These are phyloP conservation scores for Metschnikowia henanensis DNA, from an alignment of 805 yeast genomes.

Conservation along the genomic window DNA sequence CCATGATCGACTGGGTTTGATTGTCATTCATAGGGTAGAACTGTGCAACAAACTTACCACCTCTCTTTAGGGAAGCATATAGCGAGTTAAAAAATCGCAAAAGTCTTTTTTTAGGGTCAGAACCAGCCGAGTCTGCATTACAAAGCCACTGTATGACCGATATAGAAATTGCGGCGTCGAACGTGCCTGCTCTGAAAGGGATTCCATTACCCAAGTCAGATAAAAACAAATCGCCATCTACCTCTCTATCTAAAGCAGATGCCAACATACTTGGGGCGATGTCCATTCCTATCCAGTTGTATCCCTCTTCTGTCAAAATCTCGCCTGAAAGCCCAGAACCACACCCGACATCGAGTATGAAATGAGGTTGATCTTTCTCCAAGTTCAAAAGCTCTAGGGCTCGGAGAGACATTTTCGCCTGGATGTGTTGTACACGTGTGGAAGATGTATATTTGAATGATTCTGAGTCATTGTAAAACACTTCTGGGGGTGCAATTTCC, in stretches of 20 bases:
- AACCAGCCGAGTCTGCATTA: constrained; percentile 83
- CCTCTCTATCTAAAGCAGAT: constrained; percentile 86
- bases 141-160: constrained; percentile 98
- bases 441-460: constrained; percentile 88
- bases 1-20: constrained; percentile 74
- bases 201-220: constrained; percentile 94
- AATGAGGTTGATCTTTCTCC: constrained; percentile 57
- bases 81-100: constrained; percentile 83
- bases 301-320: constrained; percentile 90
- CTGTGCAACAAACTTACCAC: constrained; percentile 97
- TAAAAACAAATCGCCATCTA: constrained; percentile 89
- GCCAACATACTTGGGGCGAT: constrained; percentile 96
- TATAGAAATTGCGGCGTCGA: constrained; percentile 94
- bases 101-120: constrained; percentile 82
- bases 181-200: constrained; percentile 94
- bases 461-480: constrained; percentile 89
- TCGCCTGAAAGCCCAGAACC: constrained; percentile 97
- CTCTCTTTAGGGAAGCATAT: constrained; percentile 82
- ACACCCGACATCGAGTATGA: constrained; percentile 90
- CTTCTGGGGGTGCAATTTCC: constrained; percentile 94
- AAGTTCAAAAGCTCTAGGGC: constrained; percentile 86
- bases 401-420: constrained; percentile 95
- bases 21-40: constrained; percentile 91
- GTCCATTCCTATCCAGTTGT: constrained; percentile 95
- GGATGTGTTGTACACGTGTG: constrained; percentile 97